Evolutionary conservation across 768 basidiomycete species (phyloP).

Genomic region (Chalciporus piperatus): DNA sequence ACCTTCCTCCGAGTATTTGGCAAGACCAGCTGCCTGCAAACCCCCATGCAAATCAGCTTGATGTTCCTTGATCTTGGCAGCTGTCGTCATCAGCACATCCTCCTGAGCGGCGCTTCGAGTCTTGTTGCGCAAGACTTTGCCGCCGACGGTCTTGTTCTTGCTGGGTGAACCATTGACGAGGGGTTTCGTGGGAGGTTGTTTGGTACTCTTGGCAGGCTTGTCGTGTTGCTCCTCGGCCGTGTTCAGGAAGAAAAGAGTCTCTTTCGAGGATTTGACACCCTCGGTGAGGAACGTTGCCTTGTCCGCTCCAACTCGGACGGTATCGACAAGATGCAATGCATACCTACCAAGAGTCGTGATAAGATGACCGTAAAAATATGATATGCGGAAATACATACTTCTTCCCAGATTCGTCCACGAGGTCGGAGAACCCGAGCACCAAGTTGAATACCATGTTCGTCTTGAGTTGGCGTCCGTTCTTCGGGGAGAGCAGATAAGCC

Average conservation of each 20-base stretch:
- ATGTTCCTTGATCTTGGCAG: constrained; percentile 81
- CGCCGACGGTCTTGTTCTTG: constrained; percentile 74
- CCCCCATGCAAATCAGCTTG: constrained; percentile 78
- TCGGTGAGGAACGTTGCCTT: constrained; percentile 74
- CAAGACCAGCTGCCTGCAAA: constrained; percentile 76
- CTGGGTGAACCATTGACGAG: constrained; percentile 61
- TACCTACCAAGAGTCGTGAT: constrained; percentile 55
- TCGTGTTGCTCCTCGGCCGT: constrained; percentile 55
- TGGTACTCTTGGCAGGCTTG: constrained; percentile 51
- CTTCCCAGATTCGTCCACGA: constrained; percentile 72
- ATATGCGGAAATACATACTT: constrained; percentile 48
- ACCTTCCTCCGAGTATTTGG: constrained; percentile 81
- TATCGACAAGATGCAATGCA: constrained; percentile 84
- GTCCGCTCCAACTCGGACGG: constrained; percentile 70
- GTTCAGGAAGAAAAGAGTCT: constrained; percentile 83
- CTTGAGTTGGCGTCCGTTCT: constrained; percentile 69
- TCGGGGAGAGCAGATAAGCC: constrained; percentile 75
- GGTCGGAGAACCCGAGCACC: constrained; percentile 78
- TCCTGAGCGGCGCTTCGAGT: constrained; percentile 85
- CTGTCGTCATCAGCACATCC: constrained; percentile 75
- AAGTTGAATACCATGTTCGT: constrained; percentile 86
- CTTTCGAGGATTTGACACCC: constrained; percentile 79
- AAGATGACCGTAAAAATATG: background rate
- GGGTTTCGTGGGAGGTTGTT: constrained; percentile 50
- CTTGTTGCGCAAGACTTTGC: constrained; percentile 88